Evolutionary conservation across 2,329 filamentous ascomycete species (phyloP).

Genomic region (Cladobotryum protrusum): DNA sequence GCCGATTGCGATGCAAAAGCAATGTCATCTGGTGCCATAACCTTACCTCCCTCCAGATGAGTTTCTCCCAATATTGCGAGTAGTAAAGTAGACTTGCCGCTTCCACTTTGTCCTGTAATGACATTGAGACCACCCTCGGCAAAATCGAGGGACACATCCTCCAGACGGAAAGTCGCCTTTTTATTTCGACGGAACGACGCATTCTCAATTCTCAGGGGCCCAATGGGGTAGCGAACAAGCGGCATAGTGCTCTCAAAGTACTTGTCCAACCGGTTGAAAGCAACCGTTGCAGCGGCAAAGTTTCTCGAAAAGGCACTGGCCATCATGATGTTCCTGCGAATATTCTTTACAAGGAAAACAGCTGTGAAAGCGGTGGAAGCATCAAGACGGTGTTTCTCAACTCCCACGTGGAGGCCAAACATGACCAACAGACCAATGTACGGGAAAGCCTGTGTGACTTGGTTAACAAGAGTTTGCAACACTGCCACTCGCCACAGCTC

Average conservation of each 20-base stretch:
- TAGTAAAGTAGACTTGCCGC: conserved; percentile 52
- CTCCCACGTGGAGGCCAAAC: conserved; percentile 45
- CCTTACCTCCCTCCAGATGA: conserved; percentile 39
- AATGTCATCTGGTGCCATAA: conserved; percentile 45
- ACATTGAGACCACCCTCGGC: conserved; percentile 49
- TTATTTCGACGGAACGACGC: conserved; percentile 46
- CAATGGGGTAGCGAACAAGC: conserved; percentile 41
- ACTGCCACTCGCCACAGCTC: conserved; percentile 49
- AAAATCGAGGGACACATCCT: conserved; percentile 45
- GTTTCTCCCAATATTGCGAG: conserved; percentile 50
- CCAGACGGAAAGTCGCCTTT: conserved; percentile 43
- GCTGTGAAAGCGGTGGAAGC: conserved; percentile 55
- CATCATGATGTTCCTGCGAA: conserved; percentile 47
- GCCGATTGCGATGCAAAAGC: conserved; percentile 52
- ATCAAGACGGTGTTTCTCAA: conserved; percentile 42
- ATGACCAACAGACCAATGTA: conserved; percentile 47
- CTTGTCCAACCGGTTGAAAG: conserved; percentile 46
- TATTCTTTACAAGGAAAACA: conserved; percentile 45
- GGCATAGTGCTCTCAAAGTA: conserved; percentile 48
- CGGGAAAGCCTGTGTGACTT: conserved; percentile 47
- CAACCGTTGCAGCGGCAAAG: conserved; percentile 32
- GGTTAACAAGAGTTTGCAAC: conserved; percentile 39
- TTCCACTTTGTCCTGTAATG: conserved; percentile 47
- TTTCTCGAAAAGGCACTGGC: conserved; percentile 36
- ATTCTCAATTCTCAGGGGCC: conserved; percentile 39